A percentile compares a stretch with the other conserved stretches of the same genome.
Evolutionary conservation across 2,329 filamentous ascomycete genomes (phyloP).

Genomic region (Aspergillus fructus): DNA sequence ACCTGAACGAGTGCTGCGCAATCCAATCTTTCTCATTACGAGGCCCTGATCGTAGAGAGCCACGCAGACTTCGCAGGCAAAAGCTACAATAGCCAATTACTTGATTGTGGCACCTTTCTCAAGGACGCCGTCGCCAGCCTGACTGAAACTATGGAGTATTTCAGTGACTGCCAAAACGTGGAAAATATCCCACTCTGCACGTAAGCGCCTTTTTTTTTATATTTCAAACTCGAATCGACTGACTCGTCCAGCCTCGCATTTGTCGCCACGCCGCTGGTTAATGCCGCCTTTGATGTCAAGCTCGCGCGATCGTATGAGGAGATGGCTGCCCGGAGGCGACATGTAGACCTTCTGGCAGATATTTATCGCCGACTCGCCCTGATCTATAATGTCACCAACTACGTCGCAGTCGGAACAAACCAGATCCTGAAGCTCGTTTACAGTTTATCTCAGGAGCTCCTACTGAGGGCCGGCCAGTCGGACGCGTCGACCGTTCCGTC

Average conservation of each 20-base stretch:
- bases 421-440: conserved; percentile 10
- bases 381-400: conserved; percentile 9
- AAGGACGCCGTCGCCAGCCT: conserved; percentile 3
- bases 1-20: neutral
- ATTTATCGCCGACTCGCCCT: conserved; percentile 1
- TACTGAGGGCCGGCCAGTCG: neutral
- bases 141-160: conserved; percentile 6
- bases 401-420: conserved; percentile 5
- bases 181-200: conserved; percentile 8
- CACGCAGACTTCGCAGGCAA: conserved; percentile 6
- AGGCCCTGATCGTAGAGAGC: conserved; percentile 8
- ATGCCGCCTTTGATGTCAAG: conserved; percentile 6
- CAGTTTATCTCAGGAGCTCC: neutral
- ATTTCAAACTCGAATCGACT: neutral
- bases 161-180: neutral
- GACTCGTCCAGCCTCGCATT: neutral
- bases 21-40: conserved; percentile 1
- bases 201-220: neutral
- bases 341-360: conserved; percentile 2
- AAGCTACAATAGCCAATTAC: conserved; percentile 1
- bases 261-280: conserved; percentile 2
- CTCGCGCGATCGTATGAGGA: conserved; percentile 3
- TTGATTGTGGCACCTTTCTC: conserved; percentile 1
- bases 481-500: neutral
- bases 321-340: neutral